Evolutionary conservation across 345 rosid species (phyloP), one percentile per base, ranked within the genome.

Genomic region (Boechera stricta): DNA sequence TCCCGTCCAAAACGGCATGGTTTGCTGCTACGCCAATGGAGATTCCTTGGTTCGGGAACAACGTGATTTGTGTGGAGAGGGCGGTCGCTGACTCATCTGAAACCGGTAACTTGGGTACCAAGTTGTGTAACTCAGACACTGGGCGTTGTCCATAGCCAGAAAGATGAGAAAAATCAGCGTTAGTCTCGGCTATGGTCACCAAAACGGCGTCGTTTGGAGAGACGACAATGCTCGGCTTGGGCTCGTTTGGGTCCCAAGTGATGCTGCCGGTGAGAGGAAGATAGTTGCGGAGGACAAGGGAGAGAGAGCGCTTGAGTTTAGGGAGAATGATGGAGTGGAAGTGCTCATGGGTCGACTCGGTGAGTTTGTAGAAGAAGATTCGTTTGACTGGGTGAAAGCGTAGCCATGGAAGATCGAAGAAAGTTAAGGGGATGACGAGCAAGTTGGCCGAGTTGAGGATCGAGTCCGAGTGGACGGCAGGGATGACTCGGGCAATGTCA

Each of bases 211-310:
- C 84, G 6, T 48, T 38, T 0, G 39, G 67, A 15, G 73, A 5
- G 68, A 67, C 77, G 13, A 67, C 26, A 56, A 81, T 70, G 72
- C 35, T 11, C 2, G 86, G 85, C 3, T 69, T 59, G 2, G 65
- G 18, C 6, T 74, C 59, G 15, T 42, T 15, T 7, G 24, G 28
- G 5, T 65, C 45, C 83, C 82, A 79, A 0, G 10, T 53, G 65
- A 85, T 15, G 68, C 35, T 48, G 16, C 86, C 85, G 6, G 77
- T 36, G 52, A 83, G 67, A 35, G 85, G 86, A 41, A 81, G 82
- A 55, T 64, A 81, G 62, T 36, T 63, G 41, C 12, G 41, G 75
- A 85, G 86, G 15, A 56, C 57, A 16, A 49, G 67, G 3, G 86
- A 81, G 0, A 81, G 82, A 8, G 84, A 80, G 64, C 13, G 77